Evolutionary conservation across 345 rosid species (phyloP).

Genomic region (Hibiscus mutabilis): DNA sequence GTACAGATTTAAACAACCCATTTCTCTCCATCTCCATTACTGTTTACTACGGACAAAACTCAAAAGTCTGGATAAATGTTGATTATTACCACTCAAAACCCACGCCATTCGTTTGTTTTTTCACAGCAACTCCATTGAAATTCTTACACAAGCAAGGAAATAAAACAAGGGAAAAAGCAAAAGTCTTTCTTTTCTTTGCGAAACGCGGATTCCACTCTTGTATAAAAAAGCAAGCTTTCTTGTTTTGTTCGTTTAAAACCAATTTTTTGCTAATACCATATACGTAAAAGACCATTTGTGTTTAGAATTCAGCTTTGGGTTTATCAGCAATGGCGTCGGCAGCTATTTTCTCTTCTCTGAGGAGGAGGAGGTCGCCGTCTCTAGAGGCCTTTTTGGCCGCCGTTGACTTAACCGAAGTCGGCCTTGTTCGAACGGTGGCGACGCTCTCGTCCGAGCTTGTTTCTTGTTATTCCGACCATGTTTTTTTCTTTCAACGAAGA

Average conservation of each 20-base stretch:
- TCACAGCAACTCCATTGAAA: slow-evolving; percentile 8
- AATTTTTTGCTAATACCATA: neutral
- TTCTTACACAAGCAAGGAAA: neutral
- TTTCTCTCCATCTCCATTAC: neutral
- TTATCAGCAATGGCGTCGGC: slow-evolving; percentile 56
- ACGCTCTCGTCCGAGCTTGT: slow-evolving; percentile 57
- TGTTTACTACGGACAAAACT: slow-evolving; percentile 12
- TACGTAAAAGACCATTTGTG: neutral
- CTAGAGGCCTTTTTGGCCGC: slow-evolving; percentile 77
- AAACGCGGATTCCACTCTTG: neutral
- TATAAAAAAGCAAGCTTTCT: no score
- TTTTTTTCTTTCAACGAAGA: slow-evolving; percentile 52
- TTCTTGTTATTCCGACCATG: slow-evolving; percentile 33
- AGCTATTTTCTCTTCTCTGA: slow-evolving; percentile 74
- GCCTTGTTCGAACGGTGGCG: slow-evolving; percentile 59
- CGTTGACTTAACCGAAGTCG: slow-evolving; percentile 65
- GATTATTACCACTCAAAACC: neutral
- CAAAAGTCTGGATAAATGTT: neutral
- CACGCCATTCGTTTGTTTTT: slow-evolving; percentile 14
- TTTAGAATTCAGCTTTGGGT: slow-evolving; percentile 4
- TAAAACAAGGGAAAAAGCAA: neutral
- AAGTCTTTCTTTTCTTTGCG: neutral
- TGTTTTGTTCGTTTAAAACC: neutral
- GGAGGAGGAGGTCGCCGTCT: slow-evolving; percentile 73
- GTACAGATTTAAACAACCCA: neutral